These are phyloP conservation scores for Waltiozyma sp. DNA, from an alignment of 1,139 yeast species.

Conservation along the genomic window DNA sequence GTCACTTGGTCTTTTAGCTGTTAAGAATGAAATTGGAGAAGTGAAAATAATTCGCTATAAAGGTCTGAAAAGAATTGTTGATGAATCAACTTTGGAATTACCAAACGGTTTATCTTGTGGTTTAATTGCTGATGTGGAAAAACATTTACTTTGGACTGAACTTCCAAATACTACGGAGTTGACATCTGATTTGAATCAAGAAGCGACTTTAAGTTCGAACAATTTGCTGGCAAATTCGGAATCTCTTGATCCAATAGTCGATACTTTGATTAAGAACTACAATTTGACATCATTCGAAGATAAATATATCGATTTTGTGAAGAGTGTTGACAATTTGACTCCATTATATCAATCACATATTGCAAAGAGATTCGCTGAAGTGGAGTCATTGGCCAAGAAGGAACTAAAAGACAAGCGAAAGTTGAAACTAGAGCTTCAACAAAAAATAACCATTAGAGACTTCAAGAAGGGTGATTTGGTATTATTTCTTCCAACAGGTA, in stretches of 20 bases:
- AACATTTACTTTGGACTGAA: slow-evolving; percentile 10
- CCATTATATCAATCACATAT: slow-evolving; percentile 54
- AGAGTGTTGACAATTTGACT: slow-evolving; percentile 19
- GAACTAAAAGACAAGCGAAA: slow-evolving; percentile 64
- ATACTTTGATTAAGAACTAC: slow-evolving; percentile 12
- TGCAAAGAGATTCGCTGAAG: slow-evolving; percentile 72
- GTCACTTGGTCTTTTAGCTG: slow-evolving; percentile 63
- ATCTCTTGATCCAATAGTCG: slow-evolving; percentile 10
- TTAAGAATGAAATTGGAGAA: slow-evolving; percentile 28
- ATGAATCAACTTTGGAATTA: slow-evolving; percentile 10
- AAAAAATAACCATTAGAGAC: slow-evolving; percentile 52
- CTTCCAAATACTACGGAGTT: slow-evolving; percentile 7
- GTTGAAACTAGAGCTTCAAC: slow-evolving; percentile 34
- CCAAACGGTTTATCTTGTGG: slow-evolving; percentile 14
- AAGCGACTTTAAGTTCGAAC: too few species aligned
- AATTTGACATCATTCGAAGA: slow-evolving; percentile 15
- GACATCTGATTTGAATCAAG: slow-evolving; percentile 5
- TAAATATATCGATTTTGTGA: slow-evolving; percentile 13
- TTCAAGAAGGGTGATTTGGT: slow-evolving; percentile 70
- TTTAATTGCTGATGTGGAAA: slow-evolving; percentile 9
- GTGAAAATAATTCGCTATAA: slow-evolving; percentile 54
- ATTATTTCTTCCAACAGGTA: slow-evolving; percentile 66
- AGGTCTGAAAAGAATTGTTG: slow-evolving; percentile 39
- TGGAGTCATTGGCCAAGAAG: slow-evolving; percentile 83
- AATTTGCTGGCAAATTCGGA: slow-evolving; percentile 8